phyloP scores from a whole-genome alignment of 2,329 filamentous ascomycete genomes.

The Cladophialophora immunda region DNA sequence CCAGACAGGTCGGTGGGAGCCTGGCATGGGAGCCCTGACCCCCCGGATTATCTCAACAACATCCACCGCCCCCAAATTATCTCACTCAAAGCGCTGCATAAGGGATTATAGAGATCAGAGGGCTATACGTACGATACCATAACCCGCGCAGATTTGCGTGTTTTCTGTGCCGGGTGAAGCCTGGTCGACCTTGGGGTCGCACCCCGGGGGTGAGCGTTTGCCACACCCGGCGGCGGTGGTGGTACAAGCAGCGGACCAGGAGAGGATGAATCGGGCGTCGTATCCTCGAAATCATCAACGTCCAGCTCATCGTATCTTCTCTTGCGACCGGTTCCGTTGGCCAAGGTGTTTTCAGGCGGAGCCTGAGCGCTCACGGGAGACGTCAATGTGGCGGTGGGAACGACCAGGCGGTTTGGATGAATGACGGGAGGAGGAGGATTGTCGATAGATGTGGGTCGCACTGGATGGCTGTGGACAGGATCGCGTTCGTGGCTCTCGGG shows the following conservation, averaged over 20 bases:
- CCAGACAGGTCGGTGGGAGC: not conserved
- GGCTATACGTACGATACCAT: slow-evolving; percentile 66
- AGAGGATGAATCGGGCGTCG: slow-evolving; percentile 42
- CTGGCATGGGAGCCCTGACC: not conserved
- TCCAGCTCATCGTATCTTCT: slow-evolving; percentile 41
- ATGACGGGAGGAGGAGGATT: slow-evolving; percentile 36
- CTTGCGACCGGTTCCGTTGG: slow-evolving; percentile 41
- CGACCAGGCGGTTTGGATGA: slow-evolving; percentile 37
- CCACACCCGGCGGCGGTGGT: slow-evolving; percentile 57
- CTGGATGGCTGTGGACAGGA: slow-evolving; percentile 27
- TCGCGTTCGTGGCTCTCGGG: slow-evolving; percentile 38
- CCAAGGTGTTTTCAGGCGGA: slow-evolving; percentile 51
- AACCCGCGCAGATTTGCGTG: slow-evolving; percentile 69
- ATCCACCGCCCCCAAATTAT: not conserved
- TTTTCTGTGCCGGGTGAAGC: slow-evolving; percentile 62
- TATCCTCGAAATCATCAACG: slow-evolving; percentile 40
- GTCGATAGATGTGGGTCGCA: slow-evolving; percentile 12
- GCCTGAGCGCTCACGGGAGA: slow-evolving; percentile 44
- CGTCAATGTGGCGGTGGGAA: slow-evolving; percentile 46
- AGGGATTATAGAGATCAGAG: slow-evolving; percentile 11
- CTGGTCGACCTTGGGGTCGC: slow-evolving; percentile 50
- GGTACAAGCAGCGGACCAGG: slow-evolving; percentile 40
- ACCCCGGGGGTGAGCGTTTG: slow-evolving; percentile 52
- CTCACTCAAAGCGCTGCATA: not conserved
- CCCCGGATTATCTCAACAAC: slow-evolving; percentile 3